Base-by-base conservation (phyloP, 495 filamentous ascomycete genomes). In the Penicillium parvum region DNA sequence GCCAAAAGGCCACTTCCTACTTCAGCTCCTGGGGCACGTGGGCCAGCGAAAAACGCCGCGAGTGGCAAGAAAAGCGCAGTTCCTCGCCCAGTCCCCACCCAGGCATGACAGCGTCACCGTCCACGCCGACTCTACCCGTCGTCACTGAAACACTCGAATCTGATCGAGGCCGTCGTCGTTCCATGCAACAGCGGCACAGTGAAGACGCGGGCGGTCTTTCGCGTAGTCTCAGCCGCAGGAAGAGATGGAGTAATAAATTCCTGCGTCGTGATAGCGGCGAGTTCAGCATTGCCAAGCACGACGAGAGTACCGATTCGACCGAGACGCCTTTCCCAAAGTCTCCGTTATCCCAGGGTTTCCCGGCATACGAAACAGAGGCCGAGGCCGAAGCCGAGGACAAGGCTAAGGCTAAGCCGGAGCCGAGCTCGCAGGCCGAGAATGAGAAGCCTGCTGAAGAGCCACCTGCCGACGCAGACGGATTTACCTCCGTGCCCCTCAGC, bases 1-100 rank as follows among this genome's bases (percentile, higher is more conserved):
- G 83, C 7, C 76, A 82, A 49, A 84, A 83, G 48, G 91, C 91
- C 7, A 78, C 88, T 12, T 85, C 91, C 4, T 98, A 96, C 53
- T 73, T 98, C 34, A 90, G 84, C 36, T 94, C 88, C 18, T 97
- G 94, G 94, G 83, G 90, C n/a, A 68, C 79, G 2, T 98, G 92
- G 92, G 91, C 91, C 5, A 82, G 80, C 20, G 90, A 98, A 65
- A 95, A 94, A 67, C 73, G 84, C 34, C 88, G 85, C 55, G 71
- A 71, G 34, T 77, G 72, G 75, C 71, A 72, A 38, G 66, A 74
- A 18, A 68, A 66, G 40, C 66, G 62, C 42, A 52, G 49, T 10
- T 33, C 63, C 16, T 52, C 69, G 3, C 43, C 64, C 0, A 56
- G 45, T 19, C 49, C 60, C n/a, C 43, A 30, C 7, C 32, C 53